These are phyloP conservation scores for Aureobasidium subglaciale DNA, from an alignment of 2,329 filamentous ascomycete species.

Conservation along the genomic window DNA sequence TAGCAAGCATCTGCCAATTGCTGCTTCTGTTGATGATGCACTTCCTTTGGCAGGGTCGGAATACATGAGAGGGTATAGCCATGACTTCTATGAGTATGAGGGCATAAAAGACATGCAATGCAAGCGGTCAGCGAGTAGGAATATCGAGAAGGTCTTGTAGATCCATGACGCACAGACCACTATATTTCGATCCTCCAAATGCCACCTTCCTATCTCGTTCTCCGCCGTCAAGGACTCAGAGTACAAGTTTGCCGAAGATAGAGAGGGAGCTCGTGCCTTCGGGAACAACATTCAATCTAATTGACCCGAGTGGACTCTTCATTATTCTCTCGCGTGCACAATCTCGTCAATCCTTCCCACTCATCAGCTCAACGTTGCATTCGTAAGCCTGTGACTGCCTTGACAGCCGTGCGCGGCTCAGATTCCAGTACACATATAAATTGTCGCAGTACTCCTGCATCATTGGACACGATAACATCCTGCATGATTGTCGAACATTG, in stretches of 20 bases:
- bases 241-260: neutral
- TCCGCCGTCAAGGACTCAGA: neutral
- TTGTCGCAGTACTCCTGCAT: too few relatives aligned
- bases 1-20: neutral
- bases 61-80: too few relatives aligned
- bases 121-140: too few relatives aligned
- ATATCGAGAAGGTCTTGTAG: neutral
- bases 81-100: too few relatives aligned
- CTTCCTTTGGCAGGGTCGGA: too few relatives aligned
- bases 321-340: neutral
- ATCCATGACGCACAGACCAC: neutral
- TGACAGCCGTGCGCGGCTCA: neutral
- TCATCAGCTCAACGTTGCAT: neutral
- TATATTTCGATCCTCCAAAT: neutral
- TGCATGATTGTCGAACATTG: too few relatives aligned
- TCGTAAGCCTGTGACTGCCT: neutral
- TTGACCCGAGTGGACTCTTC: neutral
- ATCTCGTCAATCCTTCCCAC: neutral
- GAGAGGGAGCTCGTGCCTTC: neutral
- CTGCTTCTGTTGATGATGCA: neutral
- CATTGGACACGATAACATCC: neutral
- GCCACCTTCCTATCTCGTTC: slow-evolving; percentile 7
- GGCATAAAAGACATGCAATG: too few relatives aligned
- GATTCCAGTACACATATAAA: neutral
- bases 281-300: neutral